Conservation (phyloP, 1,284 basidiomycete genomes). For the Leccinum pseudoinsigne region DNA sequence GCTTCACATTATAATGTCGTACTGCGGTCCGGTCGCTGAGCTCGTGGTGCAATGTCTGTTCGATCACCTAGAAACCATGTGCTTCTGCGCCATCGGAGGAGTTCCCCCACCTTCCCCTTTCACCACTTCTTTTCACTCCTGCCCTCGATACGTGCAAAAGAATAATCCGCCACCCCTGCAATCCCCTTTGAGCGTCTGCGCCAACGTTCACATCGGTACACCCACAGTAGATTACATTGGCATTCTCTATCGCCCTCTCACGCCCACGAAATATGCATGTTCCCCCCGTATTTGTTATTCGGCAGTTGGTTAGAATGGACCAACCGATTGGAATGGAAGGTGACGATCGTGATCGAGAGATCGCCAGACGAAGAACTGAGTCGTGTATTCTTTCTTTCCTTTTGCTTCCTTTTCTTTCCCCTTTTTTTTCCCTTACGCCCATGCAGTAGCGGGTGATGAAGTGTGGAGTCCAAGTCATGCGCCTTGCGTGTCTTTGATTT, state of each 20-base stretch:
- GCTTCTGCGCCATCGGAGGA: not conserved
- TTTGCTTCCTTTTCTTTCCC: not conserved
- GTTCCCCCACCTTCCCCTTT: not conserved
- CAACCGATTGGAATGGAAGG: not conserved
- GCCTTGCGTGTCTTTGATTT: not conserved
- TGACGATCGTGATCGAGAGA: conserved; percentile 23
- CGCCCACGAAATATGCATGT: not conserved
- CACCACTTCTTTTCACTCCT: not conserved
- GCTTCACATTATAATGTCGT: conserved; percentile 11
- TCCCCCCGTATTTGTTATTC: not conserved
- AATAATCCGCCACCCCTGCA: not conserved
- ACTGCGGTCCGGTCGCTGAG: conserved; percentile 16
- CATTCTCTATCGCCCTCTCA: not conserved
- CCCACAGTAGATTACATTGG: not conserved
- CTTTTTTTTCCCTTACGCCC: not conserved
- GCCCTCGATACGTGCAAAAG: conserved; percentile 11
- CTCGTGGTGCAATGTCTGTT: not conserved
- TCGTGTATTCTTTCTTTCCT: not conserved
- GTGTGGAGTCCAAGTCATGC: not conserved
- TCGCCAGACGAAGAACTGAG: conserved; percentile 5
- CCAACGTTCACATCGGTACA: not conserved
- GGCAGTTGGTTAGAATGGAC: not conserved
- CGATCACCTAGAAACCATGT: conserved; percentile 10
- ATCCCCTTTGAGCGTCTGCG: not conserved
- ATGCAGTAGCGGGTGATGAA: not conserved